These are phyloP conservation scores for Blastobotrys attinorum DNA, from an alignment of 805 yeast genomes.

Conservation along the genomic window DNA sequence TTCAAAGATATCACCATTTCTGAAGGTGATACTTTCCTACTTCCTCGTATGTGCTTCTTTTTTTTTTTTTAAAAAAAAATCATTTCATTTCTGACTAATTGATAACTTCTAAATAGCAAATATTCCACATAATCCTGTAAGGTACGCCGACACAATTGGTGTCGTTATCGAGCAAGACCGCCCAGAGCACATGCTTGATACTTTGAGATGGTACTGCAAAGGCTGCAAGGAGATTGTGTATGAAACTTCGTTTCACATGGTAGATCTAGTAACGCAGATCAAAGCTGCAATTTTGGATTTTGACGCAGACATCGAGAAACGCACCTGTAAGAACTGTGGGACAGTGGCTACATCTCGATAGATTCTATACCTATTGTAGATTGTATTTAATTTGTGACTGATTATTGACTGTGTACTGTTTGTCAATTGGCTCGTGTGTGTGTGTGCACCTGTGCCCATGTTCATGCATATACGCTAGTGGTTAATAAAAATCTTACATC, in stretches of 20 bases:
- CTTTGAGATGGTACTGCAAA: conserved; percentile 81
- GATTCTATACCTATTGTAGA: neutral
- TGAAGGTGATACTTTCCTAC: conserved; percentile 83
- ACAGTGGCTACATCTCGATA: conserved; percentile 30
- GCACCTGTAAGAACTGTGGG: conserved; percentile 74
- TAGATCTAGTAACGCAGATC: conserved; percentile 84
- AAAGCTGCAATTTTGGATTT: conserved; percentile 70
- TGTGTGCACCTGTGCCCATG: no score
- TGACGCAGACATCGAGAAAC: conserved; percentile 50
- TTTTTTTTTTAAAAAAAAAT: neutral
- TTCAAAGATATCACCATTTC: conserved; percentile 67
- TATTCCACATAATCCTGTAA: conserved; percentile 82
- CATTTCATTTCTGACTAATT: neutral
- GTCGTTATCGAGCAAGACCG: conserved; percentile 89
- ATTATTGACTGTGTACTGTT: neutral
- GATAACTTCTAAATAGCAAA: conserved; percentile 48
- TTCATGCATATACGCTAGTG: no score
- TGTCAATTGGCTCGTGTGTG: no score
- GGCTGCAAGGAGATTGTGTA: conserved; percentile 57
- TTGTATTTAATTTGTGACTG: neutral
- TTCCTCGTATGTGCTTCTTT: conserved; percentile 40
- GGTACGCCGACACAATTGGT: conserved; percentile 81
- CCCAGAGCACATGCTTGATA: conserved; percentile 62
- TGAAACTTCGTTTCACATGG: conserved; percentile 64
- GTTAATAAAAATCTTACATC: neutral